These are phyloP conservation scores for Aaosphaeria pasadenensis DNA, from an alignment of 2,329 filamentous ascomycete species.

Conservation along the genomic window DNA sequence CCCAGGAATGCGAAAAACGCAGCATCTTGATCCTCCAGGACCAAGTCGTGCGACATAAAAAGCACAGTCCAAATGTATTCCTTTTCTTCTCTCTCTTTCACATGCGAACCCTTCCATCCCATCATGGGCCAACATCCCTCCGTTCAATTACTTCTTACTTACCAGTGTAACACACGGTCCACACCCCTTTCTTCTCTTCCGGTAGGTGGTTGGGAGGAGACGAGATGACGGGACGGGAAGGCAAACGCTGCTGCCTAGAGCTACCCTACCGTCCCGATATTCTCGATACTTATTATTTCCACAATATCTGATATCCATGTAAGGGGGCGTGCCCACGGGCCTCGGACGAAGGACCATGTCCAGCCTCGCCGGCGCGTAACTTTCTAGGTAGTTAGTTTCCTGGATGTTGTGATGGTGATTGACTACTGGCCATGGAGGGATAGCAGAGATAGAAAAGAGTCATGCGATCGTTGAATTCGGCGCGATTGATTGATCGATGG, in stretches of 20 bases:
- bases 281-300: too few species aligned
- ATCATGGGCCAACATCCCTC: too few species aligned
- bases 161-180: slow-evolving; percentile 4
- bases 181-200: slow-evolving; percentile 2
- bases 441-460: not conserved
- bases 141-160: too few species aligned
- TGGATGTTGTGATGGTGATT: slow-evolving; percentile 3
- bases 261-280: not conserved
- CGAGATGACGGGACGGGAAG: not conserved
- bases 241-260: slow-evolving; percentile 14
- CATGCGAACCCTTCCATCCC: too few species aligned
- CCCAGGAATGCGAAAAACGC: too few species aligned
- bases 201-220: not conserved
- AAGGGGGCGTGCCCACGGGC: slow-evolving; percentile 6
- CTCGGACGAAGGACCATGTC: slow-evolving; percentile 3
- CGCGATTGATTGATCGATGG: too few species aligned
- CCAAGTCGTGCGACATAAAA: too few species aligned
- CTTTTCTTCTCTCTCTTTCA: not conserved
- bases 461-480: too few species aligned
- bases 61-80: not conserved
- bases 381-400: too few species aligned
- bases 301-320: not conserved
- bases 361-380: too few species aligned
- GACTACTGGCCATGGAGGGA: not conserved
- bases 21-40: too few species aligned